phyloP scores from a whole-genome alignment of 306 rosid species.

The Sesbania bispinosa region DNA sequence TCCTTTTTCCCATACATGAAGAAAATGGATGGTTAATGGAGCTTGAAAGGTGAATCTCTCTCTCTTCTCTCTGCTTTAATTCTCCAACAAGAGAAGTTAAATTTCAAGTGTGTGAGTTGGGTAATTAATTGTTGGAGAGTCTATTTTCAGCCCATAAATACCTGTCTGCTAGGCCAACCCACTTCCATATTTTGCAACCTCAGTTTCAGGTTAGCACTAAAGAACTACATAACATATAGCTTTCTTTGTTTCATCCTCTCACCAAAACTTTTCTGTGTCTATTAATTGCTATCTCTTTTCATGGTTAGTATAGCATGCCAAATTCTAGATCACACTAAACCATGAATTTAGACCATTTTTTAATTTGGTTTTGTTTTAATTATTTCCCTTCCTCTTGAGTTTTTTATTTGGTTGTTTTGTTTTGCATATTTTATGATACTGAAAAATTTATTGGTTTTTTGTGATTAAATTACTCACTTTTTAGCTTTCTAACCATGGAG shows the following conservation, averaged over 20 bases:
- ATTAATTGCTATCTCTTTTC: slow-evolving; percentile 9
- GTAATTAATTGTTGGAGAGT: slow-evolving; percentile 60
- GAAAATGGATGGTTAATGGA: slow-evolving; percentile 41
- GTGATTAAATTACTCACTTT: neutral
- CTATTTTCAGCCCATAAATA: slow-evolving; percentile 54
- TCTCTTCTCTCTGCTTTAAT: neutral
- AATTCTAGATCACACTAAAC: slow-evolving; percentile 18
- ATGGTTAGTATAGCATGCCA: slow-evolving; percentile 22
- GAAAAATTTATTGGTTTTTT: neutral
- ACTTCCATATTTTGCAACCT: slow-evolving; percentile 45
- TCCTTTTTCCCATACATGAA: slow-evolving; percentile 52
- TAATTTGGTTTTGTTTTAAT: neutral
- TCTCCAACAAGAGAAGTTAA: slow-evolving; percentile 31
- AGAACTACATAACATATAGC: slow-evolving; percentile 32
- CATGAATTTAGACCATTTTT: neutral
- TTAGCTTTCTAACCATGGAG: slow-evolving; percentile 51
- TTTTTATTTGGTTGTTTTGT: neutral
- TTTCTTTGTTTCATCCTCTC: slow-evolving; percentile 16
- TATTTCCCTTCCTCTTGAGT: neutral
- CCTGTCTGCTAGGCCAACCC: slow-evolving; percentile 42
- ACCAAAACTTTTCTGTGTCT: neutral
- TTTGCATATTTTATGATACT: neutral
- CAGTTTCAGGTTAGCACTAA: slow-evolving; percentile 19
- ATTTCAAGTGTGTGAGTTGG: slow-evolving; percentile 32
- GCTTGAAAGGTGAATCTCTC: slow-evolving; percentile 40